Evolutionary conservation across 495 filamentous ascomycete genomes (phyloP), one percentile per base, ranked within the genome.

Genomic region (Penicillium turbatum): DNA sequence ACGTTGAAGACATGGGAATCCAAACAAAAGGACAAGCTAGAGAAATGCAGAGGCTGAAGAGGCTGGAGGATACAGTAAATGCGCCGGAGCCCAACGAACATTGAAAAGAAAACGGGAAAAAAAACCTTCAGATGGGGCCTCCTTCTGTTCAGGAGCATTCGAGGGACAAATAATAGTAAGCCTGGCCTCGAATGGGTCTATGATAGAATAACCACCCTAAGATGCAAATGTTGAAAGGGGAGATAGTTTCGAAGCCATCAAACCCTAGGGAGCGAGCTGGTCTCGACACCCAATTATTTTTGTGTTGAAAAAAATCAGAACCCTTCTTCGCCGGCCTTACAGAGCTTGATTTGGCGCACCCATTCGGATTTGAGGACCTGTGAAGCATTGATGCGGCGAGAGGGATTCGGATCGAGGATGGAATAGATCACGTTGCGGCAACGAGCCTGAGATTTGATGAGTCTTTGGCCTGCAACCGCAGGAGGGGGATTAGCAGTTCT

Each of bases 401-500:
- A 79, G 27, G 78, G 78, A 66, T 97, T 96, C n/a, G 95, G 93
- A 66, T 97, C 93, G 15, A 98, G 79, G 56, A 97, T 97, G 17
- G 91, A 97, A 71, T 98, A 98, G 65, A 98, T 97, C 59, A 98
- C 93, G 63, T 98, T 97, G 19, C 95, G 87, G 72, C 93, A 97
- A 61, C 92, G 91, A 64, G 90, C 90, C 93, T 98, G 66, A 36
- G 15, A 57, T 43, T 31, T 15, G 40, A 67, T 83, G 56, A 82
- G 75, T 55, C 54, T 56, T 48, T 57, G 30, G 5, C 27, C 30
- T 41, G 53, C 27, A 58, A 19, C 19, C 44, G 53, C 32, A 59
- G 17, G 29, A 47, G 21, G 7, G 45, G 42, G 32, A 34, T 38
- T n/a, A 57, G 39, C 31, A 55, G 47, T 40, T 74, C 90, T 82